A percentile compares a stretch with the other conserved stretches of the same genome.
phyloP scores from a whole-genome alignment of 805 yeast species.

The Komagataella kurtzmanii region DNA sequence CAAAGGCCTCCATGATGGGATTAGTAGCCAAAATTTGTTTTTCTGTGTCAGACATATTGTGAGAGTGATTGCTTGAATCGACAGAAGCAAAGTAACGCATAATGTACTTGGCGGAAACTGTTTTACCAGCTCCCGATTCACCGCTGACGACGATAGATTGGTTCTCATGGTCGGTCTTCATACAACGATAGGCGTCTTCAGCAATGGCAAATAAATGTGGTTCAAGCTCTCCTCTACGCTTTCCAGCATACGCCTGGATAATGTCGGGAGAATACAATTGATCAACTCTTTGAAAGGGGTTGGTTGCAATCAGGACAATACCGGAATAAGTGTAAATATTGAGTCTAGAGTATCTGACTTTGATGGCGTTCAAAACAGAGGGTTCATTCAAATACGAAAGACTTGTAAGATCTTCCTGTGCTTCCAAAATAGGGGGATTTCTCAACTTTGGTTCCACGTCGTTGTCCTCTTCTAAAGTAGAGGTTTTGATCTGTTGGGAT shows the following conservation, averaged over 20 bases:
- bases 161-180: slow-evolving; percentile 74
- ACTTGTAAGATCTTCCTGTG: slow-evolving; percentile 89
- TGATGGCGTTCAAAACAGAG: slow-evolving; percentile 88
- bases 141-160: slow-evolving; percentile 96
- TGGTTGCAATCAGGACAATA: slow-evolving; percentile 89
- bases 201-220: slow-evolving; percentile 97
- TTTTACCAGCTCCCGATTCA: slow-evolving; percentile 98
- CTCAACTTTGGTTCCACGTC: slow-evolving; percentile 63
- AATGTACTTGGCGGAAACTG: slow-evolving; percentile 92
- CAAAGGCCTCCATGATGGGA: slow-evolving; percentile 96
- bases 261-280: slow-evolving; percentile 84
- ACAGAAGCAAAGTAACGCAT: slow-evolving; percentile 97
- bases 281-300: slow-evolving; percentile 89
- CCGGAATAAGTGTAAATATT: slow-evolving; percentile 94
- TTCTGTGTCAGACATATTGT: slow-evolving; percentile 82
- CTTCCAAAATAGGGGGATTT: slow-evolving; percentile 85
- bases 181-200: slow-evolving; percentile 91
- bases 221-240: slow-evolving; percentile 86
- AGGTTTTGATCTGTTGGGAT: slow-evolving; percentile 34
- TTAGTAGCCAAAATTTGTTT: slow-evolving; percentile 92
- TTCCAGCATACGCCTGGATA: slow-evolving; percentile 90
- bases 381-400: slow-evolving; percentile 92
- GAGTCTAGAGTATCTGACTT: slow-evolving; percentile 75
- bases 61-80: slow-evolving; percentile 35
- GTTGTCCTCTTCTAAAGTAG: slow-evolving; percentile 34